Base-by-base conservation (phyloP, 495 filamentous ascomycete genomes). In the Hyphodiscus hymeniophilus region DNA sequence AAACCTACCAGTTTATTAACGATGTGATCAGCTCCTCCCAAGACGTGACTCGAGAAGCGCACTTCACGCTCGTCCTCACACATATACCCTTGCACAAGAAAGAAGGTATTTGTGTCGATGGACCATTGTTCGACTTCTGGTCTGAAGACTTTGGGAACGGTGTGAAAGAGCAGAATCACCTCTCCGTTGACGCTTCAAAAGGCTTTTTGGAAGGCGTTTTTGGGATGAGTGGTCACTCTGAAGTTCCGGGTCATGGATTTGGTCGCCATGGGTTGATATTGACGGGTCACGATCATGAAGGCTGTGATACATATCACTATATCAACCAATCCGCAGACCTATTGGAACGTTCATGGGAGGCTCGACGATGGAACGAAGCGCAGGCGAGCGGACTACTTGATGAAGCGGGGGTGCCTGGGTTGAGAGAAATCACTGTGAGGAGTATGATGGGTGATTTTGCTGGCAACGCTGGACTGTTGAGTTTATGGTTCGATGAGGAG, bases 371-470 rank as follows among this genome's bases (percentile, higher is more conserved):
- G 66, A 46, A 56, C 13, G 40, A 69, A 28, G 69, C 68, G 0
- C 51, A 42, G 11, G 48, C 50, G 4, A 58, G 57, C 2, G 47
- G 63, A 3, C 39, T 71, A 0, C 53, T 62, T 15, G 65, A 63
- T 8, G 56, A 60, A 1, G 55, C 60, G 0, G 64, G 59, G 0
- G 16, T 71, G 1, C 76, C 77, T 1, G 77, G 76, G 0, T 70
- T 95, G n/a, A 69, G 89, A 2, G 92, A 97, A 65, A 78, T 96
- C 43, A 98, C 92, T 0, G 84, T 97, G 4, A 77, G 88, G n/a
- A 94, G 88, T 55, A 96, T 98, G 92, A 98, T 98, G 92, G 92
- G 91, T 20, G 85, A 85, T 21, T 97, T 80, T 58, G 81, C 79
- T 16, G 92, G 92, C 3, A 89, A 94, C 62, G 90, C 88, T 0